These are phyloP conservation scores for Magnolia officinalis DNA, from an alignment of 164 flowering plant species.

Conservation along the genomic window DNA sequence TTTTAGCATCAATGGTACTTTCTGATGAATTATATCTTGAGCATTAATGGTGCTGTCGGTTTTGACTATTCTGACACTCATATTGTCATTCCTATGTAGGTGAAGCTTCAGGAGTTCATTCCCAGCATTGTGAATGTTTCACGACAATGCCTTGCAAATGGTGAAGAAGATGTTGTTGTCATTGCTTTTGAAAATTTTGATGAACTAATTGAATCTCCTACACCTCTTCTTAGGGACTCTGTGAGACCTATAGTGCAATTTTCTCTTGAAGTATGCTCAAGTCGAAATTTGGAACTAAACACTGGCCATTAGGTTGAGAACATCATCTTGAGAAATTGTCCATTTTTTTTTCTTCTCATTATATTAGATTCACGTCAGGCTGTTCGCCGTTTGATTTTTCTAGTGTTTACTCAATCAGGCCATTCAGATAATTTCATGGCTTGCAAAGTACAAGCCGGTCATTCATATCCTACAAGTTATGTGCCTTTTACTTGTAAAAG, in stretches of 20 bases:
- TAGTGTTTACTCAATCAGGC: conserved; percentile 46
- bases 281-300: conserved; percentile 65
- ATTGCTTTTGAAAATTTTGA: conserved; percentile 97
- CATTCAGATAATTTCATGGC: conserved; percentile 93
- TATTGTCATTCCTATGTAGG: too few relatives aligned
- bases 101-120: too few relatives aligned
- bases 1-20: too few relatives aligned
- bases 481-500: conserved; percentile 88
- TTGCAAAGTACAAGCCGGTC: conserved; percentile 83
- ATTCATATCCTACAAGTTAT: conserved; percentile 82
- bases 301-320: conserved; percentile 85
- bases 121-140: conserved; percentile 71
- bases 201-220: conserved; percentile 94
- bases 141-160: conserved; percentile 8
- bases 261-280: conserved; percentile 95
- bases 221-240: conserved; percentile 92
- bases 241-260: conserved; percentile 87
- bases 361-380: neutral
- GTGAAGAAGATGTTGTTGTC: conserved; percentile 71
- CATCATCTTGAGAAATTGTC: too few relatives aligned
- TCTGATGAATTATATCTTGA: too few relatives aligned
- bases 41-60: too few relatives aligned
- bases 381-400: neutral
- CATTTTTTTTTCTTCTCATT: neutral
- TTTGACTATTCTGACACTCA: too few relatives aligned